These are phyloP conservation scores for Tubosaeta sp. DNA, from an alignment of 768 basidiomycete species.

Conservation along the genomic window DNA sequence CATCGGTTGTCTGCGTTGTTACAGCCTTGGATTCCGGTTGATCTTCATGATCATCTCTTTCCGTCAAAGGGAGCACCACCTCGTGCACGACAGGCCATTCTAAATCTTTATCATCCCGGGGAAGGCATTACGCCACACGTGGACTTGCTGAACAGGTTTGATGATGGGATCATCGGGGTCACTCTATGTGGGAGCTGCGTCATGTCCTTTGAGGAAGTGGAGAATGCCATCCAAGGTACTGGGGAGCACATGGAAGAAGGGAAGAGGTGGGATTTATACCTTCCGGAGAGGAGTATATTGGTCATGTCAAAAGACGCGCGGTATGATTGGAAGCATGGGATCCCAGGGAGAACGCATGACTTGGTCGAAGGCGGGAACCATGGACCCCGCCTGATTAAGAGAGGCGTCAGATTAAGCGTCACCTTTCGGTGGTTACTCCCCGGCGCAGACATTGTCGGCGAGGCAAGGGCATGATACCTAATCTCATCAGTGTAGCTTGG, in stretches of 20 bases:
- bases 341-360: constrained; percentile 59
- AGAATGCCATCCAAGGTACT: not conserved
- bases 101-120: constrained; percentile 87
- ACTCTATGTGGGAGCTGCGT: constrained; percentile 77
- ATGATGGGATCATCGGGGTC: constrained; percentile 85
- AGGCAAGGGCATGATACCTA: constrained; percentile 24
- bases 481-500: constrained; percentile 1
- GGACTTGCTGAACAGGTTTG: constrained; percentile 79
- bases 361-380: constrained; percentile 40
- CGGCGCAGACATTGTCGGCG: constrained; percentile 81
- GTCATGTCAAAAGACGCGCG: constrained; percentile 79
- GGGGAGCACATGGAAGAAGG: not conserved
- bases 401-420: constrained; percentile 66
- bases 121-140: constrained; percentile 88
- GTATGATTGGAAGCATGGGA: constrained; percentile 88
- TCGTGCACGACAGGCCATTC: constrained; percentile 74
- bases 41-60: constrained; percentile 57
- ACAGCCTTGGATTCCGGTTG: constrained; percentile 43
- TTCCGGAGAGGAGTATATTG: constrained; percentile 73
- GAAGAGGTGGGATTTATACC: constrained; percentile 48
- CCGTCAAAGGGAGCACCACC: constrained; percentile 37
- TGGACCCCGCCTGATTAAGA: constrained; percentile 38
- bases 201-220: constrained; percentile 61
- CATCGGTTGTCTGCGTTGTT: constrained; percentile 46
- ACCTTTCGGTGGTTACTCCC: constrained; percentile 85